Conservation (phyloP, 768 basidiomycete genomes). For the Leccinum boreale region DNA sequence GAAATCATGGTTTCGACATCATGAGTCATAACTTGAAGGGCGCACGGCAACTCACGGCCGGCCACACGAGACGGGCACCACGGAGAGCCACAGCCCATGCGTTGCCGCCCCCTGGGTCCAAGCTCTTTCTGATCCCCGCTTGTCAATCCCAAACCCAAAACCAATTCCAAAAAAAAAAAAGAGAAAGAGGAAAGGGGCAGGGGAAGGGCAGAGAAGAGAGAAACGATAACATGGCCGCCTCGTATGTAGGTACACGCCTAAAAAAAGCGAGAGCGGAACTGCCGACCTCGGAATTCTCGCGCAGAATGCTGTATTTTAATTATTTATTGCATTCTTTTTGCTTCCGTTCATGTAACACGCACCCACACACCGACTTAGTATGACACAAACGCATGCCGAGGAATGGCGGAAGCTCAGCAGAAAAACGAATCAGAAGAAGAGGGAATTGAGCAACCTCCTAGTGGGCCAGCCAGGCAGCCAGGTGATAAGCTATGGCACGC, state of each 20-base stretch:
- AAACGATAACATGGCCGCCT: background rate
- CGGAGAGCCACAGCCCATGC: background rate
- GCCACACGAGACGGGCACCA: background rate
- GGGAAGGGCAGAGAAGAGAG: background rate
- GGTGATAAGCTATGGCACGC: no score
- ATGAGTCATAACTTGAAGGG: background rate
- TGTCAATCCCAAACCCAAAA: background rate
- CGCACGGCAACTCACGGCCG: no score
- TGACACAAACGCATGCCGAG: background rate
- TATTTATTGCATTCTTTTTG: background rate
- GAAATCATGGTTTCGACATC: background rate
- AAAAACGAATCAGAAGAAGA: background rate
- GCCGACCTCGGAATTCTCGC: background rate
- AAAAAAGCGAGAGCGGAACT: background rate
- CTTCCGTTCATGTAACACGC: background rate
- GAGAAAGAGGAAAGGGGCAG: background rate
- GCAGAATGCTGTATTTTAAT: background rate
- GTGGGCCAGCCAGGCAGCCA: no score
- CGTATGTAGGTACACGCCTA: background rate
- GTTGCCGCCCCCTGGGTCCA: background rate
- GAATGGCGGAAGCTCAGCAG: background rate
- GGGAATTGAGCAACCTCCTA: background rate
- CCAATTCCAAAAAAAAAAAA: background rate
- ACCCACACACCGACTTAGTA: background rate
- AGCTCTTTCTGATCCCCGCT: background rate